A percentile compares a stretch with the other conserved stretches of the same genome.
Evolutionary conservation across 345 rosid genomes (phyloP).

Genomic region (Corchorus capsularis): DNA sequence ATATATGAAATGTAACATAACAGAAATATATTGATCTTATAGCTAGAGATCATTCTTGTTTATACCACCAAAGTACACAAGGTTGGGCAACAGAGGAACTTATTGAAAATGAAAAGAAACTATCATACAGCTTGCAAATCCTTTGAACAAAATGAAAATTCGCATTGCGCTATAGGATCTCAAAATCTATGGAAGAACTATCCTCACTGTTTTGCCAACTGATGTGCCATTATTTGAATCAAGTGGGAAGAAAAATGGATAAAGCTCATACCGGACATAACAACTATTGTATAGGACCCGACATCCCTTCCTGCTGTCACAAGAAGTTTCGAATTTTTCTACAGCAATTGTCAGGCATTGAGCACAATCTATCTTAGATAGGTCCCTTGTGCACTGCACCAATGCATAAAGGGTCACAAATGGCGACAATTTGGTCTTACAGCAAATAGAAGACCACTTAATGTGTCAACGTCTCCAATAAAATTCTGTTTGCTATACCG

Average conservation of each 20-base stretch:
- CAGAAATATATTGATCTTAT: neutral
- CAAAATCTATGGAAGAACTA: conserved; percentile 40
- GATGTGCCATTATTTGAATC: conserved; percentile 32
- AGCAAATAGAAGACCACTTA: neutral
- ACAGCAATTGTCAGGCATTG: conserved; percentile 75
- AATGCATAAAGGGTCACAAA: conserved; percentile 62
- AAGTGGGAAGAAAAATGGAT: conserved; percentile 80
- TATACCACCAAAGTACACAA: conserved; percentile 12
- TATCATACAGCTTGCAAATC: neutral
- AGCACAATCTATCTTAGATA: conserved; percentile 54
- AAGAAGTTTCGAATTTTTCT: conserved; percentile 48
- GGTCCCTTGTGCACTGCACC: conserved; percentile 74
- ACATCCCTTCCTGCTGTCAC: conserved; percentile 60
- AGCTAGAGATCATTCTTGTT: conserved; percentile 18
- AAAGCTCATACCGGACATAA: conserved; percentile 71
- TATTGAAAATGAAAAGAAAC: conserved; percentile 14
- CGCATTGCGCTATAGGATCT: neutral
- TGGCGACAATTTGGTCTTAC: conserved; percentile 46
- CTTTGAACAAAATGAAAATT: conserved; percentile 37
- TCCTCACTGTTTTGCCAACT: conserved; percentile 23
- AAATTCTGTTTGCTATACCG: conserved; percentile 41
- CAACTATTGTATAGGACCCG: conserved; percentile 71
- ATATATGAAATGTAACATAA: neutral
- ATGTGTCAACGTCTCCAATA: conserved; percentile 54
- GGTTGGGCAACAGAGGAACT: neutral